Evolutionary conservation across 163 green algal species (phyloP), one percentile per base, ranked within the genome.

Genomic region (Prototheca wickerhamii): DNA sequence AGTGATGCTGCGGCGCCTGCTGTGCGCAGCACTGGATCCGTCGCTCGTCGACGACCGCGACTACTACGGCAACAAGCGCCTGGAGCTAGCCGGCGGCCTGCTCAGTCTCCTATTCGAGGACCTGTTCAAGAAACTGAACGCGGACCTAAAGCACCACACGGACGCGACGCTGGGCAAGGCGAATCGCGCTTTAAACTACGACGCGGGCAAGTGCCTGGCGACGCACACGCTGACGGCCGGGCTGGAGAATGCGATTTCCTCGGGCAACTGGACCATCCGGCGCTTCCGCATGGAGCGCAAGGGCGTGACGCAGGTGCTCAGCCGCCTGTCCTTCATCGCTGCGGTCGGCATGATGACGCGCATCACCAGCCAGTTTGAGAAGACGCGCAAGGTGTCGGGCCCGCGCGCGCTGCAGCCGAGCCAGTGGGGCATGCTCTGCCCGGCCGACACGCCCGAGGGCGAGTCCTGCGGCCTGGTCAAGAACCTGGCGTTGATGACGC

Each of bases 351-450:
- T 98, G 88, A 98, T 98, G 93, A 98, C 93, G 7, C 86, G 90
- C 71, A 98, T 99, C 82, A 95, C 79, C 28, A 89, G 71, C 3
- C 92, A 98, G 82, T 98, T 99, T 82, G 94, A 98, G 58, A 98
- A 98, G 81, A 97, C 91, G 20, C 75, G 91, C 54, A 98, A 98
- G 84, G 90, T 97, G 34, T 85, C 69, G 3, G 92, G 92, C 3
- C 93, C 93, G 3, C 82, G 93, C 34, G 87, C 90, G 18, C 79
- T 98, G 72, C 93, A 98, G 78, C 91, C 91, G 44, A 91, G 74
- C 68, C 91, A 98, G 85, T 98, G 93, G 93, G 93, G 93, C 69
- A 96, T 98, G 88, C 70, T 98, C 42, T 99, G 93, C 78, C 93
- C 93, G 2, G 85, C 84, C 28, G 94, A 99, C 83, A 99, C 94